Percentiles rank a stretch among this genome's conserved stretches.
phyloP scores from a whole-genome alignment of 306 rosid species.

The Lithocarpus polystachyus region DNA sequence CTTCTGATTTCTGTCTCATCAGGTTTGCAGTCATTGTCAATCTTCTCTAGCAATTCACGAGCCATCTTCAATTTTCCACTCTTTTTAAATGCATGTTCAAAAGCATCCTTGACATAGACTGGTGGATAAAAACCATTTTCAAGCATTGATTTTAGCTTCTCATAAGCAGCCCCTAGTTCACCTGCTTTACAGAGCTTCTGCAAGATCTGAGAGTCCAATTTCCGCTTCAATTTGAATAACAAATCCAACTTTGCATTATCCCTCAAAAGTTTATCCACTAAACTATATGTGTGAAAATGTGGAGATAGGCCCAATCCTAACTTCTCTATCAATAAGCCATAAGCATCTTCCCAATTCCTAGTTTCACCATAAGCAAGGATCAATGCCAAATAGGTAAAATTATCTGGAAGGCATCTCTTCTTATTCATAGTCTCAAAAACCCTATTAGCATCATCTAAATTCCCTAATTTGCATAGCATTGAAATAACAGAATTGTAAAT shows the following conservation, averaged over 20 bases:
- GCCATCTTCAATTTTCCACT: conserved; percentile 20
- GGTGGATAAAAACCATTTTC: conserved; percentile 51
- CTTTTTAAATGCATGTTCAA: conserved; percentile 45
- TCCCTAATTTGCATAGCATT: conserved; percentile 62
- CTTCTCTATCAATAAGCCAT: conserved; percentile 57
- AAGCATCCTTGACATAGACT: conserved; percentile 48
- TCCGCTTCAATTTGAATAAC: conserved; percentile 46
- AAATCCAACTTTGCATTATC: conserved; percentile 44
- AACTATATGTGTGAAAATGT: conserved; percentile 42
- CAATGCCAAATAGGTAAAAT: conserved; percentile 48
- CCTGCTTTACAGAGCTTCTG: conserved; percentile 53
- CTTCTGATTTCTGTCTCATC: no score
- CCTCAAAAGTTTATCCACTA: conserved; percentile 48
- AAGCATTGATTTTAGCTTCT: conserved; percentile 55
- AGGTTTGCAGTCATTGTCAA: no score
- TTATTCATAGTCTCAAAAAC: conserved; percentile 60
- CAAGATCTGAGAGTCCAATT: conserved; percentile 52
- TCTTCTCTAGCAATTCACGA: no score
- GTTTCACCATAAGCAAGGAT: conserved; percentile 50
- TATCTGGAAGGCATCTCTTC: conserved; percentile 57
- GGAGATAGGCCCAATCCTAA: conserved; percentile 53
- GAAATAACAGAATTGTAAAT: conserved; percentile 55
- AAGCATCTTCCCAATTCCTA: conserved; percentile 49
- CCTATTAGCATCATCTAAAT: conserved; percentile 42
- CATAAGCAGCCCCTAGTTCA: conserved; percentile 51